Evolutionary conservation across 148 eudicot species (phyloP).

Genomic region (Gaultheria prostrata): DNA sequence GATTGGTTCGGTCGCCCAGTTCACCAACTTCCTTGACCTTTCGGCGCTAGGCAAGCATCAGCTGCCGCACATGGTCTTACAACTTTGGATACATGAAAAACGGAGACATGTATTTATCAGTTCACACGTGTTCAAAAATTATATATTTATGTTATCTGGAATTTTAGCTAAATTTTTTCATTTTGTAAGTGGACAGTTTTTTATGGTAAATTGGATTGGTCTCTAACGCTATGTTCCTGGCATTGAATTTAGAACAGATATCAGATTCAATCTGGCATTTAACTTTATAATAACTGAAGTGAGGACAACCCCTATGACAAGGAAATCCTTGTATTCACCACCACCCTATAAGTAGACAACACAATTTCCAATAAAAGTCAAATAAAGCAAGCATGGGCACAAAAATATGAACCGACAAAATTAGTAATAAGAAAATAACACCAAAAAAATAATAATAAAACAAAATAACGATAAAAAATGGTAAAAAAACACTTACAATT

Average conservation of each 20-base stretch:
- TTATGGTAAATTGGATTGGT: background rate
- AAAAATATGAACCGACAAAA: background rate
- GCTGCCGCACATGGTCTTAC: too few species aligned
- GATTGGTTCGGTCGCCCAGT: too few species aligned
- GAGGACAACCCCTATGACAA: background rate
- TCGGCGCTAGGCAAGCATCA: too few species aligned
- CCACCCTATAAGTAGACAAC: background rate
- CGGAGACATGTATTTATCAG: too few species aligned
- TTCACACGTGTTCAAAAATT: too few species aligned
- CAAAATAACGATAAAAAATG: background rate
- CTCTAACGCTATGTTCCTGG: background rate
- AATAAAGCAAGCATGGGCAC: background rate
- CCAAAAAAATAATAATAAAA: background rate
- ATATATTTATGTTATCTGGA: background rate
- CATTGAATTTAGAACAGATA: too few species aligned
- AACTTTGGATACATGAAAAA: too few species aligned
- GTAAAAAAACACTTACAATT: slow-evolving; percentile 42
- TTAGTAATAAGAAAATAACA: background rate
- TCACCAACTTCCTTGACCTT: too few species aligned
- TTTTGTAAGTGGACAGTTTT: background rate
- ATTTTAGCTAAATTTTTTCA: too few species aligned
- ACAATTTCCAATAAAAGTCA: background rate
- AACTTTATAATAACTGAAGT: background rate
- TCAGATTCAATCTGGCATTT: too few species aligned
- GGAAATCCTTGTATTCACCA: background rate